These are phyloP conservation scores for Periconia macrospinosa DNA, from an alignment of 2,329 filamentous ascomycete species.

Conservation along the genomic window DNA sequence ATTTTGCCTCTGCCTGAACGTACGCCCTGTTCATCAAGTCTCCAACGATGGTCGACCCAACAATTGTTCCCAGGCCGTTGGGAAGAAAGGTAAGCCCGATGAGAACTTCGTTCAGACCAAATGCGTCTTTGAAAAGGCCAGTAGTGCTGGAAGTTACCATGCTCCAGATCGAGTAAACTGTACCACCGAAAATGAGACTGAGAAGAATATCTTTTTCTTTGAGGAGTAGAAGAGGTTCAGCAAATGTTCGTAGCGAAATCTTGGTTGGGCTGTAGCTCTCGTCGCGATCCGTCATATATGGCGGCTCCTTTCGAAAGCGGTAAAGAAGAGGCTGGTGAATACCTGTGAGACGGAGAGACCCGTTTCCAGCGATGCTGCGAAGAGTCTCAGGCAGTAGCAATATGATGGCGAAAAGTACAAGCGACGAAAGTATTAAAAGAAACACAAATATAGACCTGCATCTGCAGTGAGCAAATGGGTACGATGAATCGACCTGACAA, in stretches of 20 bases:
- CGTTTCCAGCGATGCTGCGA: conserved; percentile 22
- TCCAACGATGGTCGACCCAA: conserved; percentile 47
- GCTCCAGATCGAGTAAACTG: conserved; percentile 52
- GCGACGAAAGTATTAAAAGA: conserved; percentile 51
- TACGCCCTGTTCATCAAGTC: conserved; percentile 48
- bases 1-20: conserved; percentile 35
- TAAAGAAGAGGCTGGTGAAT: conserved; percentile 47
- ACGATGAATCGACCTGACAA: too few species aligned
- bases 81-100: conserved; percentile 48
- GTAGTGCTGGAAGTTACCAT: conserved; percentile 53
- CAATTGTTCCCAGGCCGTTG: conserved; percentile 46
- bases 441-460: conserved; percentile 53
- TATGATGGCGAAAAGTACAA: conserved; percentile 35
- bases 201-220: conserved; percentile 51
- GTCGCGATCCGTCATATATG: conserved; percentile 2
- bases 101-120: conserved; percentile 43
- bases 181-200: conserved; percentile 47
- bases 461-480: too few species aligned
- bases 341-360: conserved; percentile 38
- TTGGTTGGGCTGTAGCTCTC: too few species aligned
- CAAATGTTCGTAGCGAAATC: conserved; percentile 37
- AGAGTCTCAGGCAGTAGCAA: conserved; percentile 47
- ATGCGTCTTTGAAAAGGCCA: conserved; percentile 42
- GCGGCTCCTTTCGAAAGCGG: conserved; percentile 4
- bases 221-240: conserved; percentile 47